These are phyloP conservation scores for Globisporangium cystogenes DNA, from an alignment of 352 stramenopile genomes.

Conservation along the genomic window DNA sequence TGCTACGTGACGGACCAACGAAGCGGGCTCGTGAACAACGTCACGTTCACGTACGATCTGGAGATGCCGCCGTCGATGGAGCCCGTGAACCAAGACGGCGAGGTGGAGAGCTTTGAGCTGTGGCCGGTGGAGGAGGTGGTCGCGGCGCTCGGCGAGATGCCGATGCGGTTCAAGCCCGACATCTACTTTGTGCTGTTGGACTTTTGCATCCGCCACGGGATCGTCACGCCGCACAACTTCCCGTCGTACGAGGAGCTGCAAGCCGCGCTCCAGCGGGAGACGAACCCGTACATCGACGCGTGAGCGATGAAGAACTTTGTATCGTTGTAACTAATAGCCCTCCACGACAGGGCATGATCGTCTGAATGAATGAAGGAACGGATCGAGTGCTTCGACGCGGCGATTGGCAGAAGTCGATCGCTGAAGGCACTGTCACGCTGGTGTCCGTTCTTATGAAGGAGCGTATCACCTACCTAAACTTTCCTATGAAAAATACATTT, in stretches of 20 bases:
- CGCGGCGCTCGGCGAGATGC: conserved; percentile 27
- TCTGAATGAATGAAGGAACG: too few relatives aligned
- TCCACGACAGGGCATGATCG: too few relatives aligned
- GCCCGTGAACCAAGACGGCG: conserved; percentile 44
- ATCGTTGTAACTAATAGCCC: too few relatives aligned
- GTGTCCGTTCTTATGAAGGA: too few relatives aligned
- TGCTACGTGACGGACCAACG: conserved; percentile 46
- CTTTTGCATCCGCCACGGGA: conserved; percentile 55
- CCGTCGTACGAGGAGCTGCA: conserved; percentile 37
- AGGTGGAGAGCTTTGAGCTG: conserved; percentile 61
- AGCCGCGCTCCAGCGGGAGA: conserved; percentile 17
- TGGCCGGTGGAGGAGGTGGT: conserved; percentile 36
- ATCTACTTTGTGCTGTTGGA: conserved; percentile 61
- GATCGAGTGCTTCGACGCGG: too few relatives aligned
- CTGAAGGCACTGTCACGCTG: too few relatives aligned
- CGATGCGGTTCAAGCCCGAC: conserved; percentile 64
- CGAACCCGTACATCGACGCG: conserved; percentile 18
- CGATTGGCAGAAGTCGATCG: too few relatives aligned
- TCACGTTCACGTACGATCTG: conserved; percentile 66
- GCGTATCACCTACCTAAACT: too few relatives aligned
- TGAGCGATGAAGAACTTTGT: too few relatives aligned
- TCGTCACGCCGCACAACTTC: conserved; percentile 53
- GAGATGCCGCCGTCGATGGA: conserved; percentile 31
- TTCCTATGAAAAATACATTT: too few relatives aligned
- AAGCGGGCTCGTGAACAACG: conserved; percentile 56